These are phyloP conservation scores for Epichloe elymi DNA, from an alignment of 2,329 filamentous ascomycete species.

Conservation along the genomic window DNA sequence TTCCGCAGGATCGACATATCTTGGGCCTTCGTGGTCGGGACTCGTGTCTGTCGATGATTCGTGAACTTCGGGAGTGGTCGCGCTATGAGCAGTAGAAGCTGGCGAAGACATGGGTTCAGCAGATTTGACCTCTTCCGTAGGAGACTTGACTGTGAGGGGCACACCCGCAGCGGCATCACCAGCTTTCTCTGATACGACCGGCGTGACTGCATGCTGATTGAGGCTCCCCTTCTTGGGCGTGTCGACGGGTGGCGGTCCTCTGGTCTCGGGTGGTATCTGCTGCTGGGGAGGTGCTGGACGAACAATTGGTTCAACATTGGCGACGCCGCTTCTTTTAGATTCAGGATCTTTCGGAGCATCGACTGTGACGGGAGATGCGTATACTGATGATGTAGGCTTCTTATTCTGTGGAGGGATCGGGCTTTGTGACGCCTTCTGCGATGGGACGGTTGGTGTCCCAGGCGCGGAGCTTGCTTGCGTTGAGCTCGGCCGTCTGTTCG, in stretches of 20 bases:
- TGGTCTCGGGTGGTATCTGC: neutral
- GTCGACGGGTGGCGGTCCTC: neutral
- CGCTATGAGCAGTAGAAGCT: slow-evolving; percentile 58
- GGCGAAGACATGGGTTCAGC: slow-evolving; percentile 39
- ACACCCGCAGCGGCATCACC: neutral
- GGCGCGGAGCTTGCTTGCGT: slow-evolving; percentile 7
- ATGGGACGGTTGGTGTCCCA: neutral
- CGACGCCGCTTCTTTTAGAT: neutral
- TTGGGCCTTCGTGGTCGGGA: slow-evolving; percentile 52
- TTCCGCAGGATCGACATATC: slow-evolving; percentile 36
- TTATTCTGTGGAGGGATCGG: slow-evolving; percentile 2
- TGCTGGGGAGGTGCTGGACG: neutral
- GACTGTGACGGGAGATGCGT: neutral
- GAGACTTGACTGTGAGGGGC: slow-evolving; percentile 20
- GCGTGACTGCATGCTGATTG: neutral
- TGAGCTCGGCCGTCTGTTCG: slow-evolving; percentile 4
- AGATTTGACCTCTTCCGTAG: slow-evolving; percentile 22
- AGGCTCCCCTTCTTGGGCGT: neutral
- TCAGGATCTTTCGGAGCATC: neutral
- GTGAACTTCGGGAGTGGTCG: slow-evolving; percentile 56
- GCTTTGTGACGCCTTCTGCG: slow-evolving; percentile 1
- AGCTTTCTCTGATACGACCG: neutral
- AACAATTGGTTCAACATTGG: neutral
- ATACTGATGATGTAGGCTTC: neutral
- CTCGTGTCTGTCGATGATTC: slow-evolving; percentile 62